phyloP scores from a whole-genome alignment of 108 stramenopile genomes.

The Nannochloropsis oceanica region DNA sequence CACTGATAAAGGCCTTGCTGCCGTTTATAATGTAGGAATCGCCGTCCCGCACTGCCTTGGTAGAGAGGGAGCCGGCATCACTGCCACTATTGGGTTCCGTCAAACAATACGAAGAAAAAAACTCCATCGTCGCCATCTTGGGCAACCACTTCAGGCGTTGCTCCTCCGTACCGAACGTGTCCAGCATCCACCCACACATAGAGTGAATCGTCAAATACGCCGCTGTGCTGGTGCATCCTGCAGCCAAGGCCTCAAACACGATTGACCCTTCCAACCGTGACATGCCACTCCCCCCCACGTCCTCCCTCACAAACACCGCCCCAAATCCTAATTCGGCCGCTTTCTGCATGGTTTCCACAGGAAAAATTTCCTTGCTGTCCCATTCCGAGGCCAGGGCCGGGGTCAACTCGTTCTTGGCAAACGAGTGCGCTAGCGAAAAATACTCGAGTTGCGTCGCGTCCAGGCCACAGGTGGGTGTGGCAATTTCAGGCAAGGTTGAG shows the following conservation, averaged over 20 bases:
- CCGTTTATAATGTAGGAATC: slow-evolving; percentile 52
- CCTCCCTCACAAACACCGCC: slow-evolving; percentile 10
- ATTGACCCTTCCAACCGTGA: slow-evolving; percentile 11
- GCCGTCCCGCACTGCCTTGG: slow-evolving; percentile 2
- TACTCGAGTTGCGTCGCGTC: slow-evolving; percentile 13
- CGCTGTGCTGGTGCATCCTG: slow-evolving; percentile 28
- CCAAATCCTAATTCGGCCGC: slow-evolving; percentile 32
- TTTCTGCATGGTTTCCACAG: slow-evolving; percentile 20
- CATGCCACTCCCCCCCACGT: slow-evolving; percentile 28
- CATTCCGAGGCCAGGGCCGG: slow-evolving; percentile 21
- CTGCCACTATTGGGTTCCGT: slow-evolving; percentile 25
- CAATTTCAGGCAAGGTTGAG: neutral
- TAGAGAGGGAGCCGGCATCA: slow-evolving; percentile 26
- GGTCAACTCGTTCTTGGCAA: slow-evolving; percentile 21
- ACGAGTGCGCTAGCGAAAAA: slow-evolving; percentile 6
- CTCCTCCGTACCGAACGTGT: slow-evolving; percentile 25
- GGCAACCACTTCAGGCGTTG: slow-evolving; percentile 13
- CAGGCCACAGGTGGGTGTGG: slow-evolving; percentile 9
- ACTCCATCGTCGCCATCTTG: slow-evolving; percentile 23
- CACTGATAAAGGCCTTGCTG: slow-evolving; percentile 37
- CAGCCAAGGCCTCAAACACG: slow-evolving; percentile 31
- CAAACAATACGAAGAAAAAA: slow-evolving; percentile 32
- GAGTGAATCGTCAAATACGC: slow-evolving; percentile 41
- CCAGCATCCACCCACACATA: slow-evolving; percentile 37
- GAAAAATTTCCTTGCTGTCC: slow-evolving; percentile 30